Base-by-base conservation (phyloP, 208 protist genomes). In the Porcisia hertigi region DNA sequence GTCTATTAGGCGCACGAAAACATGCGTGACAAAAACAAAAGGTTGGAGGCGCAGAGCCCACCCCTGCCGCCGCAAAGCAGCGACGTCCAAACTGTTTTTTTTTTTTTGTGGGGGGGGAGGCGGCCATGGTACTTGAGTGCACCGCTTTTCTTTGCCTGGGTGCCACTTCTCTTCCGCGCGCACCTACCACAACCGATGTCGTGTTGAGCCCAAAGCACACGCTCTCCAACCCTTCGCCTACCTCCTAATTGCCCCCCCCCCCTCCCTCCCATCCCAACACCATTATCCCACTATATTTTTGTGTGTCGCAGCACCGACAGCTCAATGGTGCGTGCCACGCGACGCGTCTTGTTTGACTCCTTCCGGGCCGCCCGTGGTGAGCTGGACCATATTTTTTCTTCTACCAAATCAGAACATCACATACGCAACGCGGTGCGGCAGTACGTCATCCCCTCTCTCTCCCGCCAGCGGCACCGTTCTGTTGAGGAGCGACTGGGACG, bases 281-380 rank as follows among this genome's bases (percentile, higher is more conserved):
- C 39, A 25, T 36, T 0, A 1, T n/a, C 60, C 7, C 25, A 5
- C 34, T 43, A 23, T 45, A 8, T 30, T 58, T 43, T 39, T 2
- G 6, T 30, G 18, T 43, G 47, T 59, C 34, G 18, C 43, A 43
- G 20, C 59, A 63, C 6, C 23, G 18, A 47, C 45, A 45, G 30
- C 30, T 11, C 43, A 18, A 64, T 43, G 34, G 63, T 85, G 76
- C 76, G 53, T n/a, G 59, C 64, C 41, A 76, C 81, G 34, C 69
- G 62, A 60, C 12, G 67, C 34, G 16, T 75, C 47, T 49, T 75
- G 12, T 92, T 82, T 62, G 88, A 92, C 54, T 92, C 87, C n/a
- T 93, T 90, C 66, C 80, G 78, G 45, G 81, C 88, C 1, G 80
- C 83, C 18, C 80, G 84, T 7, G 78, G 75, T 0, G 82, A 92